These are phyloP conservation scores for Irpex lacteus DNA, from an alignment of 1,284 basidiomycete genomes.

Conservation along the genomic window DNA sequence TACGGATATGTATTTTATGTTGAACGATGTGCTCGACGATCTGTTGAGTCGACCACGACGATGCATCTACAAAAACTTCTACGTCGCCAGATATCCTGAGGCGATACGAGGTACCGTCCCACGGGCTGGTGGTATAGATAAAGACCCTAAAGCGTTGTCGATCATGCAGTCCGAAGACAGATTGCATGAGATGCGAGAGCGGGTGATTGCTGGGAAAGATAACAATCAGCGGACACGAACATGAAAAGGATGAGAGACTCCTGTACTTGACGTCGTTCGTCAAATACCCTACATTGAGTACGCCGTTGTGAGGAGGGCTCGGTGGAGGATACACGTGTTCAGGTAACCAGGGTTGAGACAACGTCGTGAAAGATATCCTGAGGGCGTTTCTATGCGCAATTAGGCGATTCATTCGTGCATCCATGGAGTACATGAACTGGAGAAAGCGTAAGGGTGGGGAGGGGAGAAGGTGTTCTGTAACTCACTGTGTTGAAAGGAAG, in stretches of 20 bases:
- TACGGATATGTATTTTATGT: conserved; percentile 55
- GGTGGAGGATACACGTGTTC: conserved; percentile 50
- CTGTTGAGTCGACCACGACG: conserved; percentile 40
- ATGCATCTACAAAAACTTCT: conserved; percentile 51
- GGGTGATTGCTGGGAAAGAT: conserved; percentile 48
- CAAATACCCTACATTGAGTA: conserved; percentile 56
- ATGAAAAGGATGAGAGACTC: neutral
- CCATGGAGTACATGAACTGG: conserved; percentile 37
- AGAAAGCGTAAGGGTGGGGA: conserved; percentile 40
- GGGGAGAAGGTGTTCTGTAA: neutral
- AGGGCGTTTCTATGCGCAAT: conserved; percentile 60
- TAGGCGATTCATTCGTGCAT: conserved; percentile 47
- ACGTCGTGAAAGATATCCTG: conserved; percentile 47
- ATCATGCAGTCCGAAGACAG: conserved; percentile 55
- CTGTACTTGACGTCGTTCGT: conserved; percentile 54
- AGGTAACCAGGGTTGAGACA: conserved; percentile 49
- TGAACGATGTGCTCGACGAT: conserved; percentile 44
- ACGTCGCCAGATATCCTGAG: conserved; percentile 47
- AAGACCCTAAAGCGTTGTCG: conserved; percentile 43
- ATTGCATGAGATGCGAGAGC: conserved; percentile 61
- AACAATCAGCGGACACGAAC: conserved; percentile 3
- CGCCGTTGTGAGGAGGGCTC: conserved; percentile 40
- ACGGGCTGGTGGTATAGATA: conserved; percentile 54
- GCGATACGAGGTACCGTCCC: conserved; percentile 52
- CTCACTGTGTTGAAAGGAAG: conserved; percentile 58